Conservation (phyloP, 2,329 filamentous ascomycete species). For the Pseudopyricularia javanii region DNA sequence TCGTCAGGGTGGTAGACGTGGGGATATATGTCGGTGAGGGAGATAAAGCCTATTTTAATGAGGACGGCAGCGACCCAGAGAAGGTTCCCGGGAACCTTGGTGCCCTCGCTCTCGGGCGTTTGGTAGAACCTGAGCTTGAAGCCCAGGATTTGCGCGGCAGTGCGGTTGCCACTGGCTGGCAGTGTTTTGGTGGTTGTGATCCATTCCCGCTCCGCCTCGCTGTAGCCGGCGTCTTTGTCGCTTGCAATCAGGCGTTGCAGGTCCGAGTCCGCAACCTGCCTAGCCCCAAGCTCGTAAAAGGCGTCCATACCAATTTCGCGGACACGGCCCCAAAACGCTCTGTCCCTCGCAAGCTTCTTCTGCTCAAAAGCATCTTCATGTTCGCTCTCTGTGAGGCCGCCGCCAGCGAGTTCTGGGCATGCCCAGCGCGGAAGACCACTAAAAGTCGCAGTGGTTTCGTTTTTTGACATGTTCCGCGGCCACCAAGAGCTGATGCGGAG, state of each 20-base stretch:
- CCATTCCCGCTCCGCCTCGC: constrained; percentile 56
- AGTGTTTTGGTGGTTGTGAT: constrained; percentile 69
- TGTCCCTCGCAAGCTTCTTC: constrained; percentile 54
- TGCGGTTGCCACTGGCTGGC: constrained; percentile 75
- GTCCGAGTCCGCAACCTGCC: constrained; percentile 50
- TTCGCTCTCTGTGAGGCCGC: constrained; percentile 55
- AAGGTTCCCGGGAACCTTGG: constrained; percentile 79
- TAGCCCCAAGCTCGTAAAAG: constrained; percentile 79
- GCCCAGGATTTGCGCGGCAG: constrained; percentile 86
- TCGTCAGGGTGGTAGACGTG: constrained; percentile 82
- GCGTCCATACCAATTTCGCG: constrained; percentile 64
- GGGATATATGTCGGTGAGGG: constrained; percentile 77
- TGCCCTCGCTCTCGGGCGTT: constrained; percentile 47
- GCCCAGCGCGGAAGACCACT: constrained; percentile 75
- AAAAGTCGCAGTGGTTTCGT: constrained; percentile 7
- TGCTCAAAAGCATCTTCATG: constrained; percentile 52
- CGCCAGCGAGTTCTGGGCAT: constrained; percentile 54
- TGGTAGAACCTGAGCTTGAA: constrained; percentile 95
- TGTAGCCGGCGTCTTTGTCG: constrained; percentile 38
- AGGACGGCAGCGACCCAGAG: constrained; percentile 84
- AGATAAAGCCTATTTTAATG: constrained; percentile 96
- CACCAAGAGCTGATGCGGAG: constrained; percentile 92
- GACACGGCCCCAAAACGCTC: constrained; percentile 71
- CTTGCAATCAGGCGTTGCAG: constrained; percentile 29
- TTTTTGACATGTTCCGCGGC: constrained; percentile 52